Base-by-base conservation (phyloP, 2,329 filamentous ascomycete genomes). In the Colletotrichum costaricense region DNA sequence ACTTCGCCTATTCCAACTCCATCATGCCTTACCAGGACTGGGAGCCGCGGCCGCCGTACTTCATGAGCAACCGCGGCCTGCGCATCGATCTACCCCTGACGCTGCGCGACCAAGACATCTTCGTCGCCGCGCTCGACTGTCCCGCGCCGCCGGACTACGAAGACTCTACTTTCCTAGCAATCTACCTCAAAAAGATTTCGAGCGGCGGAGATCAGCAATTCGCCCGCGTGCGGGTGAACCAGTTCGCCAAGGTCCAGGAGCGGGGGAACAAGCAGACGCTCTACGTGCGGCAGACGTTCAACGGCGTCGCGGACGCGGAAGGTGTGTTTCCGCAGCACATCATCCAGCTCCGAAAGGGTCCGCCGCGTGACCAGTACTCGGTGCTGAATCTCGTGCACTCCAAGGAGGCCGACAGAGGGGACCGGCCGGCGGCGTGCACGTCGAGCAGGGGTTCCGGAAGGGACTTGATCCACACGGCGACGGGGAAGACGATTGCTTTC, bases 1-100 rank as follows among this genome's bases (percentile, higher is more conserved):
- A 79, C 4, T 86, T 86, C 75, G 79, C 80, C 2, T 80, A 82
- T 71, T 82, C 82, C 1, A 80, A 80, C 12, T 76, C 80, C 22
- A 80, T 79, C 2, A 69, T 81, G 9, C 78, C 78, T 11, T 82
- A 79, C 68, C 74, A 79, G 58, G 80, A 82, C 63, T 80, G 77
- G 76, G 78, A 80, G 69, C 77, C 78, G 7, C 76, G 77, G 14
- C 67, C 74, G 1, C 76, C 78, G 0, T 79, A 79, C 42, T 55
- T 72, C 22, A 76, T 80, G 67, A 76, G 78, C 3, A 80, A 80
- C 35, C 76, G 78, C 11, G 79, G 78, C 0, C 74, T 80, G 4
- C 76, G 75, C 9, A 78, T 80, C 5, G 74, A 79, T 22, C 68
- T 80, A 8, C 76, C 73, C 30, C 73, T 80, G 5, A 76, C 74